Base-by-base conservation (phyloP, 352 stramenopile species). In the Phytophthora boehmeriae region DNA sequence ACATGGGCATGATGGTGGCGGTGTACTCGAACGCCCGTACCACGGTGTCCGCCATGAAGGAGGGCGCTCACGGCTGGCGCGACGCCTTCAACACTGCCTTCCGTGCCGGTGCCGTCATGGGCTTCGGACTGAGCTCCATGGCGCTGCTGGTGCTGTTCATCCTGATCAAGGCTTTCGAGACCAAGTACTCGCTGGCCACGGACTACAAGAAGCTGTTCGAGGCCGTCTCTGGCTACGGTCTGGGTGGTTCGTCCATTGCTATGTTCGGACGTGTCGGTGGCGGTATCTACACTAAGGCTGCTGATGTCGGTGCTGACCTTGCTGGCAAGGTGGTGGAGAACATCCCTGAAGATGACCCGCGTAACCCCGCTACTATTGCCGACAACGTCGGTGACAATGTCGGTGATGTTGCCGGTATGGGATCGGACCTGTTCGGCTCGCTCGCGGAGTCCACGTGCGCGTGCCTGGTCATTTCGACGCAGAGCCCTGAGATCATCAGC, bases 351-450 rank as follows among this genome's bases (percentile, higher is more conserved):
- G 98, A 99, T 73, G 97, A 99, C 92, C 97, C 97, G 57, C 90
- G 97, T 57, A 99, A 99, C 83, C 98, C 98, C 13, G 98, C 98
- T 47, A 99, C 96, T 4, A 99, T 99, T 89, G 97, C 98, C 22
- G 98, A 99, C 80, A 99, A 99, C 75, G 98, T 99, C 43, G 98
- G 98, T 75, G 97, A 99, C 85, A 99, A 99, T 71, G 98, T 99
- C 27, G 97, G 97, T 80, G 98, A 99, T 83, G 97, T 99, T 49
- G 98, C 97, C 45, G 98, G 98, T 82, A 99, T 99, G 98, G 98
- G 98, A 36, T 98, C 96, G 55, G 98, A 99, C 95, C 89, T 99
- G 11, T 99, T 99, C 73, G 98, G 97, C 69, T 99, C 94, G 63
- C 98, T 99, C 63, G 98, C 97, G 36, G 97, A 99, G 73, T 88